These are phyloP conservation scores for Corniculantispora saksenae DNA, from an alignment of 2,329 filamentous ascomycete species.

Conservation along the genomic window DNA sequence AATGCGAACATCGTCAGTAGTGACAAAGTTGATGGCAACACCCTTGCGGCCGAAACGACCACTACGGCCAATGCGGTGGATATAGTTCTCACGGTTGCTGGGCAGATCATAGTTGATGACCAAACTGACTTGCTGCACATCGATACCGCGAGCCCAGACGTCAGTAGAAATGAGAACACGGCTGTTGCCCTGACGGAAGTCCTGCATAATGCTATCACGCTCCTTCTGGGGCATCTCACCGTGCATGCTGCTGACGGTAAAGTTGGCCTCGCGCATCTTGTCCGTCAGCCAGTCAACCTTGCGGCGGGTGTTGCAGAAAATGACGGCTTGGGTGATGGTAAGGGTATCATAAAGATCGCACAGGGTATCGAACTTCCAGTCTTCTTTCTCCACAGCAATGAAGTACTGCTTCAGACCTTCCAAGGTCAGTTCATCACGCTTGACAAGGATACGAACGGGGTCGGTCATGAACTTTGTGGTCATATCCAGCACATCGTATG, in stretches of 20 bases:
- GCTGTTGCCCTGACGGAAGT: slow-evolving; percentile 95
- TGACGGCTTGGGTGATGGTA: slow-evolving; percentile 97
- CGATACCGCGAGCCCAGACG: slow-evolving; percentile 97
- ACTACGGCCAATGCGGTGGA: slow-evolving; percentile 94
- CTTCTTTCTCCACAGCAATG: slow-evolving; percentile 98
- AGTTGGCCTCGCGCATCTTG: slow-evolving; percentile 99
- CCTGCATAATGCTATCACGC: slow-evolving; percentile 98
- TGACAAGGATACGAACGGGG: slow-evolving; percentile 92
- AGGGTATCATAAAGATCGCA: slow-evolving; percentile 98
- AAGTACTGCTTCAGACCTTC: slow-evolving; percentile 99
- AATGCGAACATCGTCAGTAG: slow-evolving; percentile 95
- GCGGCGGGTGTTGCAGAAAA: slow-evolving; percentile 98
- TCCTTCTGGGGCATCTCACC: slow-evolving; percentile 99
- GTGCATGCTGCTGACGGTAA: slow-evolving; percentile 98
- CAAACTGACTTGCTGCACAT: slow-evolving; percentile 95
- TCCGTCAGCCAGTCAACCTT: slow-evolving; percentile 99
- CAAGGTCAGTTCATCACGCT: slow-evolving; percentile 97
- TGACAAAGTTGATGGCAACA: slow-evolving; percentile 99
- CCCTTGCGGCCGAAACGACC: slow-evolving; percentile 96
- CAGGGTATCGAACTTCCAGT: slow-evolving; percentile 99
- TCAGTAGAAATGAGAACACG: slow-evolving; percentile 96
- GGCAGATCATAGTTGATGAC: slow-evolving; percentile 99
- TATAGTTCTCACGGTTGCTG: slow-evolving; percentile 99
- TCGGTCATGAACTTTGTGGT: slow-evolving; percentile 99
- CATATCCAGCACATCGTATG: slow-evolving; percentile 98